Base-by-base conservation (phyloP, 1,139 yeast species). In the Chernovozyma aurita region DNA sequence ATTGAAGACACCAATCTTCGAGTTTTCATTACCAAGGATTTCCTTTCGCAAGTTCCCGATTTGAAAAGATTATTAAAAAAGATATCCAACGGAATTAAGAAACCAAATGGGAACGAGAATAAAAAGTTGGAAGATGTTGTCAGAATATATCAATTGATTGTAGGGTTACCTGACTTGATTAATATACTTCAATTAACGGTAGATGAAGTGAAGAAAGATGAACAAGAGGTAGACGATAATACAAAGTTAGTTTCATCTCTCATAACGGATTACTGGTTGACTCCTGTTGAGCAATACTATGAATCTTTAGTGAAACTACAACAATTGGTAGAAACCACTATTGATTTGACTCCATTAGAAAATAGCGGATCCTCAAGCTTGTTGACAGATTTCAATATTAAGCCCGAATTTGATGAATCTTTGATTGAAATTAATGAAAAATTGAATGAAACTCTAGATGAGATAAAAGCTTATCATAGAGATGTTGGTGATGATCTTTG, bases 241-340 rank as follows among this genome's bases (percentile, higher is more conserved):
- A 24, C 6, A 5, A 24, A 13, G 6, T 9, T 20, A 7, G 42
- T 58, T 16, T 50, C 54, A 39, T 45, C 46, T 1, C 61, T 82
- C 30, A 61, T 83, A 6, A 53, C 60, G 6, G 53, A 60, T 11
- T 63, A 68, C 22, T 90, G 95, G 84, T 55, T 77, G 3, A 57
- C 57, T 1, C 87, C 86, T 1, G 55, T 90, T 15, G 53, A 61
- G 22, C 68, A 69, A 14, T 63, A 70, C 40, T 63, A 72, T 27
- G 57, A 55, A 1, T 75, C 82, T 2, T 67, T 92, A 39, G 57
- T 64, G 18, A 88, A 85, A 46, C 75, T 84, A 36, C 84, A 85
- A 53, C 95, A 88, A 49, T 70, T 94, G 52, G 88, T 92, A 7
- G 97, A 92, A 57, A 84, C 95, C 2, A 90, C 97, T 0, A 82